phyloP scores from a whole-genome alignment of 2,329 filamentous ascomycete species.

The Colletotrichum tofieldiae region DNA sequence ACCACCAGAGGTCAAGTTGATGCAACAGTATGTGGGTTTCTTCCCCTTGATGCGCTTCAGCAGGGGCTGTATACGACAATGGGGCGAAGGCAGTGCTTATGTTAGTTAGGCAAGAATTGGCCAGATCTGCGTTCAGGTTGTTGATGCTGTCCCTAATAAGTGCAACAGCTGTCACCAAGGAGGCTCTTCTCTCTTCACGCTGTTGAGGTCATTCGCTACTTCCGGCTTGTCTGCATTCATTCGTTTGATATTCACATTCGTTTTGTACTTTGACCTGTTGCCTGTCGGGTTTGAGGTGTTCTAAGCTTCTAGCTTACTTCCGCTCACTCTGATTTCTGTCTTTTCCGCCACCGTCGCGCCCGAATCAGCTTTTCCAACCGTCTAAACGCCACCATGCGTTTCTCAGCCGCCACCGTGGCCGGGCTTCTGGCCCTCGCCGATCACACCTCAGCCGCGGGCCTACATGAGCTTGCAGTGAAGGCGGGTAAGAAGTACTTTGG shows the following conservation, averaged over 20 bases:
- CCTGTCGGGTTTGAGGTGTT: neutral
- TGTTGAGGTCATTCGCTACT: conserved; percentile 10
- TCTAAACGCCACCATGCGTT: conserved; percentile 5
- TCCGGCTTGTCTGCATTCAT: conserved; percentile 10
- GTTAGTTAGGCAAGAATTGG: neutral
- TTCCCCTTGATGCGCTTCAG: neutral
- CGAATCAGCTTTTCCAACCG: neutral
- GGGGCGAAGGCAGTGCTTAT: conserved; percentile 6
- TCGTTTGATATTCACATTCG: neutral
- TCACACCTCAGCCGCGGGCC: conserved; percentile 50
- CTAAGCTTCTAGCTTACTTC: neutral
- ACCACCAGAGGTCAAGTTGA: neutral
- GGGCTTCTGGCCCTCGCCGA: conserved; percentile 15
- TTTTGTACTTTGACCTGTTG: neutral
- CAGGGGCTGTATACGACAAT: neutral
- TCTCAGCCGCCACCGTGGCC: conserved; percentile 9
- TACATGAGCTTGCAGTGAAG: conserved; percentile 46
- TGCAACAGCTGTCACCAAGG: neutral
- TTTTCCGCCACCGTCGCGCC: neutral
- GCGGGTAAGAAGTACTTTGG: conserved; percentile 70
- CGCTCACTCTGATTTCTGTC: neutral
- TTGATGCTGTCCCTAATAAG: neutral
- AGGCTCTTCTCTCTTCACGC: neutral
- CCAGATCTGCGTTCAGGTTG: neutral
- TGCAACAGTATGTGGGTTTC: neutral